Percentiles rank a stretch among this genome's conserved stretches.
phyloP scores from a whole-genome alignment of 164 flowering plant genomes.

The Macadamia integrifolia region DNA sequence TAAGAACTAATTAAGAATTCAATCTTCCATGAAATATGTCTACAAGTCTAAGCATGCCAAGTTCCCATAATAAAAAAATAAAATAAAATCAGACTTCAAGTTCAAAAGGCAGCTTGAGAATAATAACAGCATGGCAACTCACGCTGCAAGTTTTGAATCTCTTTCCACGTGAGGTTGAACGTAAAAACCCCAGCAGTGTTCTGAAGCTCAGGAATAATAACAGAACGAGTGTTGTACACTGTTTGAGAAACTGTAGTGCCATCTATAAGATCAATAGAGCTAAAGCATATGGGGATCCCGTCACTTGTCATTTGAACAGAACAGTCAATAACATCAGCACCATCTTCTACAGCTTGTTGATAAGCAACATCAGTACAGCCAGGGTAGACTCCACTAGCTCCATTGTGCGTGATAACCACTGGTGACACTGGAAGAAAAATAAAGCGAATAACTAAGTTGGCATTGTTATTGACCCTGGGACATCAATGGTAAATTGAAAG shows the following conservation, averaged over 20 bases:
- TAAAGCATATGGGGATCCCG: constrained; percentile 50
- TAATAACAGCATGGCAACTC: constrained; percentile 26
- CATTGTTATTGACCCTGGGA: background rate
- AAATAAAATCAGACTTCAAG: background rate
- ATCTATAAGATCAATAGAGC: constrained; percentile 36
- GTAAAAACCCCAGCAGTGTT: constrained; percentile 44
- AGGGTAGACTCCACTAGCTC: constrained; percentile 91
- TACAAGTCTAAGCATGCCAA: background rate
- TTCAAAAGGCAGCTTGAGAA: background rate
- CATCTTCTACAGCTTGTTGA: constrained; percentile 68
- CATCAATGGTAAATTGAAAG: background rate
- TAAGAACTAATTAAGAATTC: background rate
- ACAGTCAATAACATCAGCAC: constrained; percentile 81
- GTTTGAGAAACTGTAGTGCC: constrained; percentile 48
- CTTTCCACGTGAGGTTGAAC: constrained; percentile 64
- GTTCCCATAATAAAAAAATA: background rate
- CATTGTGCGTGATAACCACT: constrained; percentile 61
- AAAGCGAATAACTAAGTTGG: constrained; percentile 9
- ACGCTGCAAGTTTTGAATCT: constrained; percentile 67
- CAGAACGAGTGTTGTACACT: constrained; percentile 23
- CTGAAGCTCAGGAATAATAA: constrained; percentile 38
- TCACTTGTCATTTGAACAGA: constrained; percentile 27
- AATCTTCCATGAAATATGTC: no score
- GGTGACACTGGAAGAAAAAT: constrained; percentile 41
- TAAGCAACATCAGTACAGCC: constrained; percentile 83